phyloP scores from a whole-genome alignment of 768 basidiomycete species.

The Cantharellus anzutake region DNA sequence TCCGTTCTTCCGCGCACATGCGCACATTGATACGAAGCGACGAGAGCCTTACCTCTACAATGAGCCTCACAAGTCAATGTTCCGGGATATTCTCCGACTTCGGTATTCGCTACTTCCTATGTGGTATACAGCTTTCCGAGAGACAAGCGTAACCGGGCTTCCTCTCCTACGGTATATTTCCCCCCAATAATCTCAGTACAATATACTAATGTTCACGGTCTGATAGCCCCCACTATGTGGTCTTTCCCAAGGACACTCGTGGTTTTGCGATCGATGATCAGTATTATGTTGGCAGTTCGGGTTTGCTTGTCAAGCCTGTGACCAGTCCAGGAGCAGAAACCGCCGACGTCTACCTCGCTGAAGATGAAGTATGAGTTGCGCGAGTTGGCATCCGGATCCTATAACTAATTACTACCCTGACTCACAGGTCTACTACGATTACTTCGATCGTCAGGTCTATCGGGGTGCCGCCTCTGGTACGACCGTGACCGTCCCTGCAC shows the following conservation, averaged over 20 bases:
- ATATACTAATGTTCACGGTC: not conserved
- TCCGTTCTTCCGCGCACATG: slow-evolving; percentile 98
- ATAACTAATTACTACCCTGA: not conserved
- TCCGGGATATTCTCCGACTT: slow-evolving; percentile 60
- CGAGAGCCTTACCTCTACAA: slow-evolving; percentile 88
- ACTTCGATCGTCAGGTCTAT: slow-evolving; percentile 54
- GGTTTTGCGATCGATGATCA: slow-evolving; percentile 91
- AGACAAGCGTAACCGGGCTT: slow-evolving; percentile 60
- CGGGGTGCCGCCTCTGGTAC: slow-evolving; percentile 47
- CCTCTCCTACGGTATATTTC: slow-evolving; percentile 58
- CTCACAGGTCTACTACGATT: slow-evolving; percentile 78
- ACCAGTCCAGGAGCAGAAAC: slow-evolving; percentile 51
- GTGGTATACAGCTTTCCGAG: slow-evolving; percentile 96
- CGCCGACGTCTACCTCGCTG: slow-evolving; percentile 64
- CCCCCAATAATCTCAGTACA: not conserved
- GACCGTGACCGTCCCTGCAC: slow-evolving; percentile 57
- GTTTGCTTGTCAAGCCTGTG: slow-evolving; percentile 82
- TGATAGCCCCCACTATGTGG: slow-evolving; percentile 78
- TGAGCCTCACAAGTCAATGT: slow-evolving; percentile 69
- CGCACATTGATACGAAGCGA: slow-evolving; percentile 93
- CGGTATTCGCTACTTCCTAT: slow-evolving; percentile 76
- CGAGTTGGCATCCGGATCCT: not conserved
- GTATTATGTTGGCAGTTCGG: slow-evolving; percentile 76
- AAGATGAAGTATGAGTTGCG: slow-evolving; percentile 41
- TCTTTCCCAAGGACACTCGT: slow-evolving; percentile 72